Evolutionary conservation across 805 yeast species (phyloP), one percentile per base, ranked within the genome.

Genomic region (Clavispora phyllophila): DNA sequence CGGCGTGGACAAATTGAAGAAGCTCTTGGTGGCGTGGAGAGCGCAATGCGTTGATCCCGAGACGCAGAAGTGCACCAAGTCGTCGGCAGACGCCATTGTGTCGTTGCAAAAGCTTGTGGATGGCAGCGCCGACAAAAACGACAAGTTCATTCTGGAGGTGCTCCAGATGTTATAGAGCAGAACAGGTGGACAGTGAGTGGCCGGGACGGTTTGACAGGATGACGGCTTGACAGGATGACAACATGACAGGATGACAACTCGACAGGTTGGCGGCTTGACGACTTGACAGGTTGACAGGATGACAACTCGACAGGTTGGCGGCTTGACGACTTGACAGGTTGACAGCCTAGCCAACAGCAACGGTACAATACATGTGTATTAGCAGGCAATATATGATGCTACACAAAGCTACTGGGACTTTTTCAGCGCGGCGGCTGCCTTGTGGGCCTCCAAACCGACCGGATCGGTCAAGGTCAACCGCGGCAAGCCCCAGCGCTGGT

Each of bases 21-120:
- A 46, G 50, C 66, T 82, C 2, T 62, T 83, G 40, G 73, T 72
- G 43, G 57, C 67, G 37, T 83, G 90, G 90, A 77, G 69, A 42
- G 15, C 52, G 0, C 60, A 65, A 24, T 73, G 79, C 31, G 72
- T 55, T 31, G 62, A 59, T 23, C 55, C 48, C 8, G 23, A 43
- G 24, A 54, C 55, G 5, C 41, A 42, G 10, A 48, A 56, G 36
- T 52, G 61, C 41, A 55, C 49, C 25, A 50, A 52, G 40, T 46
- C 63, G 4, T 65, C 68, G 24, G 68, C 61, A 12, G 75, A 70
- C 37, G 72, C 75, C 9, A 65, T 70, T 14, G 46, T 38, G 3
- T 65, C 62, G 39, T 62, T 79, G 37, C 66, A 65, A 50, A 50
- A 52, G 2, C 49, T 76, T 43, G 63, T 70, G 7, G 58, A 55